Evolutionary conservation across 106 monocot species (phyloP).

Genomic region (Acorus calamus): DNA sequence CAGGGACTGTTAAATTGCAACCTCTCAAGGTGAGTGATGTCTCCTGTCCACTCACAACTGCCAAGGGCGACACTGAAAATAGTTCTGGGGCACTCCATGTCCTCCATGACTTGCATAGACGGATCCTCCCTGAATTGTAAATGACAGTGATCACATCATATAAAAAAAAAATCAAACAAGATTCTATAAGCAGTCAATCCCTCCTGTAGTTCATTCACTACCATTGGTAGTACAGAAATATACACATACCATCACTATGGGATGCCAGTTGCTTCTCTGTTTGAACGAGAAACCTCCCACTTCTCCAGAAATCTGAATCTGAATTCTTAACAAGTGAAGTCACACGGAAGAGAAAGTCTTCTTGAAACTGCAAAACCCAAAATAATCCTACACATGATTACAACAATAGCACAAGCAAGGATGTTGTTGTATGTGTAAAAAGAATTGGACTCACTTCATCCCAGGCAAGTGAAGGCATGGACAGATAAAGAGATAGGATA

Average conservation of each 20-base stretch:
- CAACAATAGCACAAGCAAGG: neutral
- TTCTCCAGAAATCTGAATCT: conserved; percentile 79
- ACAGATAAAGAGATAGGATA: conserved; percentile 74
- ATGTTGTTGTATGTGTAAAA: too few species aligned
- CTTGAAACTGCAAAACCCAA: conserved; percentile 57
- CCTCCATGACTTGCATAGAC: conserved; percentile 68
- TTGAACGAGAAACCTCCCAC: conserved; percentile 71
- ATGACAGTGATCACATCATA: neutral
- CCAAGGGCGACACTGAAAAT: conserved; percentile 71
- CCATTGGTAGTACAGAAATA: too few species aligned
- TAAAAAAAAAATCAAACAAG: neutral
- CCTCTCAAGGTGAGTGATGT: conserved; percentile 64
- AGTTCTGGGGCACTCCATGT: conserved; percentile 81
- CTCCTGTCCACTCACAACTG: conserved; percentile 76
- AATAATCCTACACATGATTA: neutral
- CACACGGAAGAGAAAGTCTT: conserved; percentile 52
- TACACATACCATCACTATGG: conserved; percentile 68
- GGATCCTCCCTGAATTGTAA: conserved; percentile 46
- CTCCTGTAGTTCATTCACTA: too few species aligned
- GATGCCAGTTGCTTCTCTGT: conserved; percentile 61
- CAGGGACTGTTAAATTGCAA: conserved; percentile 71
- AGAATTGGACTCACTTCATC: conserved; percentile 38
- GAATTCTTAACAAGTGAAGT: conserved; percentile 46
- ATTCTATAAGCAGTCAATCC: neutral
- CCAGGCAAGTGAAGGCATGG: conserved; percentile 70